Percentiles rank a stretch among this genome's conserved stretches.
Evolutionary conservation across 2,329 filamentous ascomycete genomes (phyloP).

Genomic region (Zasmidium citrigriseum): DNA sequence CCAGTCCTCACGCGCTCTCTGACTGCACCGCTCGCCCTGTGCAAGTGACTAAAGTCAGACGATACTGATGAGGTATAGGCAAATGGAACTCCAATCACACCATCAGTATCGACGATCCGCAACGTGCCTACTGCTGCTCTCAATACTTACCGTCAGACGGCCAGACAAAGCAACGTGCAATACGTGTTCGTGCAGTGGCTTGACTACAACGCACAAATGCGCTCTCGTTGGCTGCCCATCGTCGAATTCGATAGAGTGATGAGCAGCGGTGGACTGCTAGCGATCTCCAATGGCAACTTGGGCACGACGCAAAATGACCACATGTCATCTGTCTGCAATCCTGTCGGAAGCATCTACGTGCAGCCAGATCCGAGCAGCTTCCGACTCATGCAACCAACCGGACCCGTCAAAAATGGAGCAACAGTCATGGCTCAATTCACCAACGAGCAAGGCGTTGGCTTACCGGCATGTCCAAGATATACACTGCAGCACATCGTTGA

Average conservation of each 20-base stretch:
- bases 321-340: constrained; percentile 54
- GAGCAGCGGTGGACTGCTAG: constrained; percentile 44
- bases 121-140: not conserved
- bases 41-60: no score
- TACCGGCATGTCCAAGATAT: constrained; percentile 62
- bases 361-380: constrained; percentile 67
- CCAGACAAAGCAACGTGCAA: constrained; percentile 30
- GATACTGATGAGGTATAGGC: not conserved
- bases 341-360: constrained; percentile 67
- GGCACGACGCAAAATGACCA: constrained; percentile 69
- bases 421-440: constrained; percentile 69
- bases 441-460: constrained; percentile 54
- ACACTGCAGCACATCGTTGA: constrained; percentile 51
- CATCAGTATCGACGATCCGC: not conserved
- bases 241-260: constrained; percentile 42
- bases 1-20: no score
- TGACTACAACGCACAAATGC: constrained; percentile 71
- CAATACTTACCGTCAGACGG: not conserved
- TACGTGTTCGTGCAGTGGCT: constrained; percentile 76
- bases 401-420: constrained; percentile 52
- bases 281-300: constrained; percentile 65
- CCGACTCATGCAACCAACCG: constrained; percentile 50
- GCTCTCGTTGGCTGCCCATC: constrained; percentile 69
- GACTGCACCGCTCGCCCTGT: no score
- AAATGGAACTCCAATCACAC: not conserved